Conservation (phyloP, 2,329 filamentous ascomycete genomes). For the Diaporthe citri region DNA sequence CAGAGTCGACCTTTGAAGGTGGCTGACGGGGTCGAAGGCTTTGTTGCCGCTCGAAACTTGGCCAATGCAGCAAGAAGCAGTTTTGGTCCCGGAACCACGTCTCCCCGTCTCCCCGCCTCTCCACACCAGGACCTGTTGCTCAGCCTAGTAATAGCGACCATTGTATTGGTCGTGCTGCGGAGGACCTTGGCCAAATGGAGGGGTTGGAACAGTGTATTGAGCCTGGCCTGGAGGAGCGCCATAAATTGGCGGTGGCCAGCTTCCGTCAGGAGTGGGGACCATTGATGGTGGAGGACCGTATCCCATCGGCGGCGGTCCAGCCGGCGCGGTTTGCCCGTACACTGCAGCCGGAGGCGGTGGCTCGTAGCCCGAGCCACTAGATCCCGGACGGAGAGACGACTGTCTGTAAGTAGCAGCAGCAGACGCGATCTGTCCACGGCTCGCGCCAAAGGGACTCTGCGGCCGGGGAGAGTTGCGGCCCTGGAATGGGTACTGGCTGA, state of each 20-base stretch:
- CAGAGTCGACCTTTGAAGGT: background rate
- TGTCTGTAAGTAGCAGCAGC: conserved; percentile 62
- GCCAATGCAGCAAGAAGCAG: background rate
- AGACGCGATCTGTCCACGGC: conserved; percentile 53
- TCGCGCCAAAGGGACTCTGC: conserved; percentile 60
- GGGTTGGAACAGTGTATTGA: conserved; percentile 29
- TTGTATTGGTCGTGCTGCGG: conserved; percentile 37
- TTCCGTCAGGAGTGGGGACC: conserved; percentile 36
- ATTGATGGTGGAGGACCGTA: conserved; percentile 24
- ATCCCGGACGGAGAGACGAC: conserved; percentile 64
- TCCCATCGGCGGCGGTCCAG: conserved; percentile 24
- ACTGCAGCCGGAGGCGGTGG: conserved; percentile 50
- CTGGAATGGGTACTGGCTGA: conserved; percentile 42
- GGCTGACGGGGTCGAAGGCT: background rate
- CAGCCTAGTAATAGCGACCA: conserved; percentile 38
- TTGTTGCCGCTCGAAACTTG: background rate
- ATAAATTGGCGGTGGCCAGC: conserved; percentile 37
- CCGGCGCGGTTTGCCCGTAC: conserved; percentile 44
- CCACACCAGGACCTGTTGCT: background rate
- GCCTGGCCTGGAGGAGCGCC: conserved; percentile 31
- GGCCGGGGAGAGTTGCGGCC: conserved; percentile 52
- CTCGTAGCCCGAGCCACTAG: conserved; percentile 56
- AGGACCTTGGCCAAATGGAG: conserved; percentile 38
- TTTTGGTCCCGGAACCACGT: background rate
- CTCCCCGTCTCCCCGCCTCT: fast-evolving